Conservation (phyloP, 345 rosid species). For the Citrus australasica region DNA sequence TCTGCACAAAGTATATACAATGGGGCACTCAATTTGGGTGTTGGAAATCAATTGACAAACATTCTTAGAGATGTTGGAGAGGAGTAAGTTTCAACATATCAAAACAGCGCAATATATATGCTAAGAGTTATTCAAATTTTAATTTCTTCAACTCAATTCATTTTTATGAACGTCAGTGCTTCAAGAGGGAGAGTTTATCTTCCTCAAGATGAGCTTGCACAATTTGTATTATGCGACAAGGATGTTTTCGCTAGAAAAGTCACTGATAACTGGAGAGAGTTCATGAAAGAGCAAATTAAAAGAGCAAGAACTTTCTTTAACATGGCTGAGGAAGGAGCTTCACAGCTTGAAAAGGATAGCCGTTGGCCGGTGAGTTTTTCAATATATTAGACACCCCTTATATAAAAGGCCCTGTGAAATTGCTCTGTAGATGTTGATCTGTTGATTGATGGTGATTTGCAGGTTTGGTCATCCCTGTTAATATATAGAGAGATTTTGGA, state of each 20-base stretch:
- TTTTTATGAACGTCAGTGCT: conserved; percentile 23
- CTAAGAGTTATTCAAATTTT: not conserved
- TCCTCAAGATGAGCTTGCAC: conserved; percentile 58
- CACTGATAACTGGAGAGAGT: conserved; percentile 46
- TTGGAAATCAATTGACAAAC: conserved; percentile 61
- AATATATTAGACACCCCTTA: too few species aligned
- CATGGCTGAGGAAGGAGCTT: conserved; percentile 60
- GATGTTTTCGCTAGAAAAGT: conserved; percentile 49
- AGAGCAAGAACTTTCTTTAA: conserved; percentile 56
- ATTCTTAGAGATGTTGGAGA: conserved; percentile 64
- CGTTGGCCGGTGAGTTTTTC: conserved; percentile 51
- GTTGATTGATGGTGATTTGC: conserved; percentile 1
- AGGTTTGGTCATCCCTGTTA: conserved; percentile 60
- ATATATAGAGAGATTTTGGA: conserved; percentile 46
- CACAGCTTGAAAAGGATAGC: conserved; percentile 51
- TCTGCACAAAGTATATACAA: conserved; percentile 37
- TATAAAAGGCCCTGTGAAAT: too few species aligned
- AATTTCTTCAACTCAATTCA: not conserved
- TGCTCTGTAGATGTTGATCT: not conserved
- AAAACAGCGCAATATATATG: too few species aligned
- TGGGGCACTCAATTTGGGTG: conserved; percentile 48
- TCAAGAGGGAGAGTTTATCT: conserved; percentile 56
- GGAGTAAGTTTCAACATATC: conserved; percentile 35
- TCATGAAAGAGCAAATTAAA: conserved; percentile 55
- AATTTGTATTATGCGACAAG: conserved; percentile 43